Base-by-base conservation (phyloP, 2,329 filamentous ascomycete species). In the Diaporthe batatas region DNA sequence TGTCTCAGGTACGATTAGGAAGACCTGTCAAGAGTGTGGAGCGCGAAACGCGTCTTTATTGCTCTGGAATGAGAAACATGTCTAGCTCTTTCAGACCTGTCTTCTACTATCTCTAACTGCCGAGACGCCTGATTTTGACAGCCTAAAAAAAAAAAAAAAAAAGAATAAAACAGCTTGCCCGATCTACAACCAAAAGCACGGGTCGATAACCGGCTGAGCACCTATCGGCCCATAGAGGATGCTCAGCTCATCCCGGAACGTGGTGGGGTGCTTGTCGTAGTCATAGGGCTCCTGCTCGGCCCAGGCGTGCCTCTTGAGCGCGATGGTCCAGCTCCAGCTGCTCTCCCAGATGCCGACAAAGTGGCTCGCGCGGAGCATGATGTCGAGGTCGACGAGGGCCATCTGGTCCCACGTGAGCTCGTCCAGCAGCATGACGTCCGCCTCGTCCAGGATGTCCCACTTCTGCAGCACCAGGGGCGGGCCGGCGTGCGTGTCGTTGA, bases 271-370 rank as follows among this genome's bases (percentile, higher is more conserved):
- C 8, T 54, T 16, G 2, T 42, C 34, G 42, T 74, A 72, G 32
- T 72, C 65, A 42, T 59, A 70, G 6, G 73, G 70, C 21, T 67
- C 34, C 34, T 12, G 34, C 14, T 64, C 47, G 25, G 64, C 70
- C 70, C 70, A 74, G 8, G 67, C 65, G 21, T 74, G 70, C 25
- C 73, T 72, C 73, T 67, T 74, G 49, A 74, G 70, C 1, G 70
- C 32, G 12, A 74, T 74, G 49, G 71, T 72, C 73, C 73, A 74
- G 42, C 70, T 58, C 73, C 73, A 74, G 49, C 73, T 74, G 53
- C 73, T 74, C 65, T 74, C 70, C 73, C 73, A 74, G 57, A 74
- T 74, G 55, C 73, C 73, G 55, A 72, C 73, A 44, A 74, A 74
- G n/a, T 44, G 65, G 42, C 65, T 72, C 10, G 73, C 70, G n/a